Conservation (phyloP, 768 basidiomycete species). For the Pisolithus tinctorius region DNA sequence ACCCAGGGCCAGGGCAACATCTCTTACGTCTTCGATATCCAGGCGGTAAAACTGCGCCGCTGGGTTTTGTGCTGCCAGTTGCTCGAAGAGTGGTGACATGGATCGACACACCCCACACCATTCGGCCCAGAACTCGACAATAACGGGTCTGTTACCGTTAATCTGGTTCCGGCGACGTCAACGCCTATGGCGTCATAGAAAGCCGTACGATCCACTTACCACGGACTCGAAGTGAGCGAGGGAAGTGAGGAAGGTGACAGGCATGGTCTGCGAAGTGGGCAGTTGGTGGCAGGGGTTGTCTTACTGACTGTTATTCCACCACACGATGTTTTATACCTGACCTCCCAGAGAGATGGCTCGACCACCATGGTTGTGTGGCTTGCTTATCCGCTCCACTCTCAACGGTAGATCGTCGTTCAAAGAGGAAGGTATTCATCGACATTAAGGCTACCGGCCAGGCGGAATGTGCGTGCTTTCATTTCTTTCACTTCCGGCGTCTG, state of each 20-base stretch:
- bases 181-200: background rate
- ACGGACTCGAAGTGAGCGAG: slow-evolving; percentile 19
- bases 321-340: slow-evolving; percentile 21
- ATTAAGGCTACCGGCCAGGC: slow-evolving; percentile 19
- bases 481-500: slow-evolving; percentile 22
- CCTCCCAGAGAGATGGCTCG: slow-evolving; percentile 1
- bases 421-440: slow-evolving; percentile 8
- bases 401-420: slow-evolving; percentile 18
- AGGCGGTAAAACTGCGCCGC: slow-evolving; percentile 23
- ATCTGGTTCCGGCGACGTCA: slow-evolving; percentile 13
- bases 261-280: slow-evolving; percentile 11
- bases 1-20: slow-evolving; percentile 16
- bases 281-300: slow-evolving; percentile 8
- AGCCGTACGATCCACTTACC: slow-evolving; percentile 7
- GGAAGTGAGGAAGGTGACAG: slow-evolving; percentile 20
- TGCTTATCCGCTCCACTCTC: slow-evolving; percentile 11
- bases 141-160: slow-evolving; percentile 15
- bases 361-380: slow-evolving; percentile 9
- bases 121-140: slow-evolving; percentile 28
- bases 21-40: slow-evolving; percentile 23
- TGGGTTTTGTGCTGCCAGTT: slow-evolving; percentile 22
- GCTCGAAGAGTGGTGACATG: slow-evolving; percentile 16
- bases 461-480: slow-evolving; percentile 17
- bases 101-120: slow-evolving; percentile 21
- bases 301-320: slow-evolving; percentile 8